Conservation (phyloP, 192 early-diverging fungal species). For the Backusella tuberculispora region DNA sequence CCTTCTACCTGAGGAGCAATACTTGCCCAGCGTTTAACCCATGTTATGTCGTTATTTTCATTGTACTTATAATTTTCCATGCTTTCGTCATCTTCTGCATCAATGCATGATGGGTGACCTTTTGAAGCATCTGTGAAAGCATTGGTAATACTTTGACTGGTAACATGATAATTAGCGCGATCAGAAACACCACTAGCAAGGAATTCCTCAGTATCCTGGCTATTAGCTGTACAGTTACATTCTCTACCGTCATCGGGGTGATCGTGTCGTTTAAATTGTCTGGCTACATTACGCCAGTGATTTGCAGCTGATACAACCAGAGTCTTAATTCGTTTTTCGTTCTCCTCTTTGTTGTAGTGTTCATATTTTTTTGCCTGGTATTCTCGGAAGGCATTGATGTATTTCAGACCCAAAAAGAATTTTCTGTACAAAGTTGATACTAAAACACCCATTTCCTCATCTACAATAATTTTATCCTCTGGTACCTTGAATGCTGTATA, state of each 20-base stretch:
- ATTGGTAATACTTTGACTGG: slow-evolving; percentile 20
- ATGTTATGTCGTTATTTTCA: slow-evolving; percentile 3
- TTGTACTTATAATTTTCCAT: slow-evolving; percentile 39
- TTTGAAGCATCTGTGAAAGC: slow-evolving; percentile 29
- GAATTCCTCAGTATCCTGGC: not conserved
- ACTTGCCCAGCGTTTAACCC: slow-evolving; percentile 60
- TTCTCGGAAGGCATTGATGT: slow-evolving; percentile 57
- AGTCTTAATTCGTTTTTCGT: slow-evolving; percentile 21
- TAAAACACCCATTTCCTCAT: slow-evolving; percentile 65
- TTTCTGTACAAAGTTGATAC: slow-evolving; percentile 57
- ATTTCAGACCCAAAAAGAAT: slow-evolving; percentile 64
- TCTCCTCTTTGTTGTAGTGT: slow-evolving; percentile 10
- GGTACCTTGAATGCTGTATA: slow-evolving; percentile 48
- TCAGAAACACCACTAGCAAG: not conserved
- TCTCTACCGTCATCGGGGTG: slow-evolving; percentile 8
- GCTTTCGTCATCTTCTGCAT: slow-evolving; percentile 46
- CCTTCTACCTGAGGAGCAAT: slow-evolving; percentile 57
- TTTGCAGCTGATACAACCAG: slow-evolving; percentile 3
- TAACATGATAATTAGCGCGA: slow-evolving; percentile 21
- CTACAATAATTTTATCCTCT: slow-evolving; percentile 53
- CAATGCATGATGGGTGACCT: slow-evolving; percentile 39
- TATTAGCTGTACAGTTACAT: not conserved
- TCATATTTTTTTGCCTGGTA: slow-evolving; percentile 25
- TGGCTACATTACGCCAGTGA: slow-evolving; percentile 25
- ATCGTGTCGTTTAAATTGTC: slow-evolving; percentile 13